These are phyloP conservation scores for Kurtzmaniella quercitrusa DNA, from an alignment of 1,139 yeast species.

Conservation along the genomic window DNA sequence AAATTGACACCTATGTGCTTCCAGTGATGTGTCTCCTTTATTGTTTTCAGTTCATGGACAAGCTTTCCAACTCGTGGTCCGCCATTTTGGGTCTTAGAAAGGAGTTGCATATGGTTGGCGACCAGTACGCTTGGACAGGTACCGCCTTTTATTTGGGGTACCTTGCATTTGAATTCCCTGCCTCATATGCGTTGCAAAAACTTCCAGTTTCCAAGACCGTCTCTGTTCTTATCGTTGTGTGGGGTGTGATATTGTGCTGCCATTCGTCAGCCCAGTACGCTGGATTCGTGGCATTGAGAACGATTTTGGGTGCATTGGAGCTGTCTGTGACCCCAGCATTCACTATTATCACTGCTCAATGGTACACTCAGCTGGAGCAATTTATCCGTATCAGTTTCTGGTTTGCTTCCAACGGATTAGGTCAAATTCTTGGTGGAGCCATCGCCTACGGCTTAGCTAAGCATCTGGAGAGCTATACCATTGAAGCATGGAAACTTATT, in stretches of 20 bases:
- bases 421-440: constrained; percentile 49
- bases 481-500: constrained; percentile 44
- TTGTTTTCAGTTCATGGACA: constrained; percentile 57
- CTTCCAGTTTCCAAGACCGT: constrained; percentile 40
- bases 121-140: constrained; percentile 48
- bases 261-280: constrained; percentile 37
- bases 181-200: constrained; percentile 31
- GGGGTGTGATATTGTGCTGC: constrained; percentile 43
- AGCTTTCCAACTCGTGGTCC: constrained; percentile 50
- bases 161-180: constrained; percentile 39
- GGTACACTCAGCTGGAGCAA: constrained; percentile 49
- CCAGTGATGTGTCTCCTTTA: constrained; percentile 50
- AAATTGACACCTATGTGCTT: constrained; percentile 46
- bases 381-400: constrained; percentile 44
- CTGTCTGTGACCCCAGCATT: constrained; percentile 48
- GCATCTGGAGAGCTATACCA: constrained; percentile 24
- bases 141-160: constrained; percentile 49
- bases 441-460: constrained; percentile 46
- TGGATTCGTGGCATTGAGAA: constrained; percentile 39
- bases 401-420: constrained; percentile 51
- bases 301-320: constrained; percentile 46
- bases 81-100: constrained; percentile 50
- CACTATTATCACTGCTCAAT: constrained; percentile 50
- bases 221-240: constrained; percentile 32
- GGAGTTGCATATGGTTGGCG: constrained; percentile 42